Conservation (phyloP, 495 filamentous ascomycete genomes). For the Penicillium coffeae region DNA sequence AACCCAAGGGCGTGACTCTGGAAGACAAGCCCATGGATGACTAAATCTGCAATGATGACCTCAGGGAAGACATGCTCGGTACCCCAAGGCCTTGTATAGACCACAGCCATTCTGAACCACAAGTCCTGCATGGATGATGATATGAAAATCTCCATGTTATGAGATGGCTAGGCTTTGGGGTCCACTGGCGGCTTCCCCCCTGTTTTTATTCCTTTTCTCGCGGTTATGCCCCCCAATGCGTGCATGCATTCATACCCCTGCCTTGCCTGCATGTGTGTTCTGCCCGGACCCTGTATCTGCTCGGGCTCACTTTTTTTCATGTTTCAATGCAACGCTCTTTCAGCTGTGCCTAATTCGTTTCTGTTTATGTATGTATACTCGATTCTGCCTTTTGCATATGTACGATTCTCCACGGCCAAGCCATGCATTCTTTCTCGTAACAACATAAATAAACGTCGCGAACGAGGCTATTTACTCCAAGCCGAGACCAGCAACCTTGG, state of each 20-base stretch:
- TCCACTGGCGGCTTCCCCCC: neutral
- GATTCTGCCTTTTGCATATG: conserved; percentile 3
- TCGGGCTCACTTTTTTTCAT: neutral
- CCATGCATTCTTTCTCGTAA: neutral
- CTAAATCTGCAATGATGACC: conserved; percentile 28
- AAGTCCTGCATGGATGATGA: too few relatives aligned
- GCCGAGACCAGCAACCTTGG: neutral
- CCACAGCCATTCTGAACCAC: too few relatives aligned
- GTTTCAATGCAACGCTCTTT: conserved; percentile 5
- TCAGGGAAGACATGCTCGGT: neutral
- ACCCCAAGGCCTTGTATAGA: conserved; percentile 3
- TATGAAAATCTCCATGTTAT: neutral
- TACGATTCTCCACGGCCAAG: conserved; percentile 1
- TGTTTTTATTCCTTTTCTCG: conserved; percentile 1
- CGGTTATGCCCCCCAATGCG: neutral
- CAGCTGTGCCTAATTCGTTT: neutral
- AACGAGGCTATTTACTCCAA: neutral
- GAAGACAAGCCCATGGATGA: conserved; percentile 85
- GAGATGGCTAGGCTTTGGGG: neutral
- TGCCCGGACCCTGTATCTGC: neutral
- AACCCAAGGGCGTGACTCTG: conserved; percentile 67
- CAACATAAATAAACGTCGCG: neutral
- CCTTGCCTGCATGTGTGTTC: conserved; percentile 2
- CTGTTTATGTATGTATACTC: conserved; percentile 7
- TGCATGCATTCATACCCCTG: conserved; percentile 9